Conservation (phyloP, 2,329 filamentous ascomycete genomes). For the Alternaria sp. region DNA sequence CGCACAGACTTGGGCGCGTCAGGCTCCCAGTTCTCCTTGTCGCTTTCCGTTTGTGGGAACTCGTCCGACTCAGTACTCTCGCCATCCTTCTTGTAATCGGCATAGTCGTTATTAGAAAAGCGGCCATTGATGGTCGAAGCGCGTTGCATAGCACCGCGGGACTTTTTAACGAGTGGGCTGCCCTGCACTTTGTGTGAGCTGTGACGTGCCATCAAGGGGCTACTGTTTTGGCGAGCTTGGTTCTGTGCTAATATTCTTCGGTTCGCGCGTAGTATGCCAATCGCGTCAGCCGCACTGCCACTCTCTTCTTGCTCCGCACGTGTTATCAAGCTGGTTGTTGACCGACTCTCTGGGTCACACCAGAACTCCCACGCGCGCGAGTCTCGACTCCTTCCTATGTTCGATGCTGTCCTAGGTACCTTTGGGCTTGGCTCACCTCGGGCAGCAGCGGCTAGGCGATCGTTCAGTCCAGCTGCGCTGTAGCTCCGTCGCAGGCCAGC, state of each 20-base stretch:
- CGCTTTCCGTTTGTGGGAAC: conserved; percentile 74
- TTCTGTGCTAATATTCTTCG: conserved; percentile 62
- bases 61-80: conserved; percentile 54
- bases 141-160: conserved; percentile 44
- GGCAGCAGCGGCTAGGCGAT: conserved; percentile 41
- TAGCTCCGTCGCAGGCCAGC: conserved; percentile 73
- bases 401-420: conserved; percentile 59
- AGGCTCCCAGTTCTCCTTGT: conserved; percentile 92
- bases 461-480: conserved; percentile 65
- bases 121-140: conserved; percentile 48
- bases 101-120: conserved; percentile 39
- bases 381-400: conserved; percentile 80
- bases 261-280: conserved; percentile 79
- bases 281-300: conserved; percentile 81
- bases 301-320: conserved; percentile 82
- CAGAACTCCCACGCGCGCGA: conserved; percentile 91
- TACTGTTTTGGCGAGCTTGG: conserved; percentile 71
- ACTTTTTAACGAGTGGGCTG: conserved; percentile 49
- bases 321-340: conserved; percentile 72
- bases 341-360: conserved; percentile 80
- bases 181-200: conserved; percentile 39
- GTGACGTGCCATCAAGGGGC: conserved; percentile 49
- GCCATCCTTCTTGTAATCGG: conserved; percentile 26
- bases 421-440: conserved; percentile 43
- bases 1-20: conserved; percentile 43